phyloP scores from a whole-genome alignment of 495 filamentous ascomycete species.

The Jackrogersella multiformis region DNA sequence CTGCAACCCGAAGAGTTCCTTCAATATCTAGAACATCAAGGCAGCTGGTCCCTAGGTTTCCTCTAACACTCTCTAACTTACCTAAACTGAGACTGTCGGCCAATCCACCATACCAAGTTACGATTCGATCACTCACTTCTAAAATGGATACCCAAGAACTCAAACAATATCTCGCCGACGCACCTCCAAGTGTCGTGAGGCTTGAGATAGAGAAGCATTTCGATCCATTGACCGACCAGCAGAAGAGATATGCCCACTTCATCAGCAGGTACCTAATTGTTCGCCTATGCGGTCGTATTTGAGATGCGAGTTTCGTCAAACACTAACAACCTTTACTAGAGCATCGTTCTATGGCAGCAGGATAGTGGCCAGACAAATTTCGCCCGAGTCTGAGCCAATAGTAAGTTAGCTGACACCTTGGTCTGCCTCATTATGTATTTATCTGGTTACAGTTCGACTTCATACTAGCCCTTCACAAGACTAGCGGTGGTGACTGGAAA shows the following conservation, averaged over 20 bases:
- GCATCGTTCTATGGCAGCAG: slow-evolving; percentile 86
- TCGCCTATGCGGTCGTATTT: not conserved
- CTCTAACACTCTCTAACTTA: not conserved
- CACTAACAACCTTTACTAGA: slow-evolving; percentile 53
- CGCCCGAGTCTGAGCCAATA: slow-evolving; percentile 88
- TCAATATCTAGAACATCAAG: slow-evolving; percentile 38
- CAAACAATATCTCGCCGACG: slow-evolving; percentile 86
- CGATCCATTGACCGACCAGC: slow-evolving; percentile 75
- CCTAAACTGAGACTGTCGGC: not conserved
- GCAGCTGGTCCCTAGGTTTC: slow-evolving; percentile 17
- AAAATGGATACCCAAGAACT: slow-evolving; percentile 61
- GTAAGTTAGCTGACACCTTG: slow-evolving; percentile 27
- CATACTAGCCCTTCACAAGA: slow-evolving; percentile 79
- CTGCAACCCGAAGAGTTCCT: slow-evolving; percentile 35
- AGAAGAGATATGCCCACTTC: slow-evolving; percentile 92
- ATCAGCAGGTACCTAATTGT: slow-evolving; percentile 73
- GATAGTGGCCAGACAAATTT: slow-evolving; percentile 87
- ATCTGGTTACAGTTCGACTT: slow-evolving; percentile 70
- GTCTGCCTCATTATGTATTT: slow-evolving; percentile 12
- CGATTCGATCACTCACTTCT: slow-evolving; percentile 24
- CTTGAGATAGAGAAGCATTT: slow-evolving; percentile 92
- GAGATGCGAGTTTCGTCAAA: not conserved
- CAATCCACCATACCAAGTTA: not conserved
- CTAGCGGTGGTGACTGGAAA: slow-evolving; percentile 81
- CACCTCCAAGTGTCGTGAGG: slow-evolving; percentile 84